Base-by-base conservation (phyloP, 2,329 filamentous ascomycete genomes). In the Pseudogymnoascus sp. region DNA sequence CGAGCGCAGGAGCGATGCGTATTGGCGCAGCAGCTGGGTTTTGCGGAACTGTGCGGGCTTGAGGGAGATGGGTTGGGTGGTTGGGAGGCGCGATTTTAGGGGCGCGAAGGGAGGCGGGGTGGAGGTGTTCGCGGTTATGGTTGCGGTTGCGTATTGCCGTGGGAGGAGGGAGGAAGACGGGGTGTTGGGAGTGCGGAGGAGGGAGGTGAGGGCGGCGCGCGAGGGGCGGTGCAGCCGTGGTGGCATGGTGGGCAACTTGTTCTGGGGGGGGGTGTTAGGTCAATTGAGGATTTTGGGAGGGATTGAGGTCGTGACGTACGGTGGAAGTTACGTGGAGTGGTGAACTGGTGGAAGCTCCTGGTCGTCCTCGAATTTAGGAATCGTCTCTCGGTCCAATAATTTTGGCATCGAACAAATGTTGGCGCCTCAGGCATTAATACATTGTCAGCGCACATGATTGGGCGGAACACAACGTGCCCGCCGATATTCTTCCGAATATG, bases 11-110 rank as follows among this genome's bases (percentile, higher is more conserved):
- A 90, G 78, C 48, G 88, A 90, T 65, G 88, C 84, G 77, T 91
- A 91, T 76, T 88, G 84, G 37, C 88, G 83, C 69, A 89, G 85
- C 19, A 98, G 83, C 77, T 99, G 95, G 14, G 92, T 89, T 79
- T 98, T 96, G 75, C 93, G 89, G 72, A 89, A 89, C 74, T 96
- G 90, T 57, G 93, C 85, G 19, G 88, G 89, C 74, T 93, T 90
- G 75, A 96, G 89, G 63, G 90, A 96, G 3, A 91, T 92, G 2
- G 93, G 93, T 76, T 97, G 92, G 0, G 86, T 89, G 0, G 86
- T 74, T 62, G 84, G 81, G 69, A 80, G 83, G 71, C 79, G 78
- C 19, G 68, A 54, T 28, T 61, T 61, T 23, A 61, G 34, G 2
- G 34, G 19, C 8, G 60, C 31, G 61, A 69, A 67, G 2, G 69